Evolutionary conservation across 2,329 filamentous ascomycete species (phyloP), one percentile per base, ranked within the genome.

Genomic region (Lasiodiplodia citricola): DNA sequence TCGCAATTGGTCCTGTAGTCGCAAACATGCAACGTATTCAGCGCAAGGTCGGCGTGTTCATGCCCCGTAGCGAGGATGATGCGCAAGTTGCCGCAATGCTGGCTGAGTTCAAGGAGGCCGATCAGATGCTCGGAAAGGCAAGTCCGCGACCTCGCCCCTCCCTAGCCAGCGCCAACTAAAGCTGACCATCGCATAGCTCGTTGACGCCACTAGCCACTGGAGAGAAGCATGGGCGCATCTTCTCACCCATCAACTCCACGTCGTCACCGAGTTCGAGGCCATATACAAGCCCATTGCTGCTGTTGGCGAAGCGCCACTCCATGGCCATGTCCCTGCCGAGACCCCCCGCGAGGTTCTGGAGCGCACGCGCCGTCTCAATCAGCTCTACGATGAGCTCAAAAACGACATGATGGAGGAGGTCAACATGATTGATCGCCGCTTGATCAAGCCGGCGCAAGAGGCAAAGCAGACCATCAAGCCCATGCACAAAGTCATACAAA

Each of bases 401-500:
- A 85, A 82, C 16, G 93, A 96, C 73, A 82, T 96, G 74, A 78
- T 88, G 67, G 88, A 90, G 70, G 93, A 96, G 75, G 84, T 96
- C 68, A 84, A 82, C 68, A 85, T 88, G 73, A 91, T 96, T 71
- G 91, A 95, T 72, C 81, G 83, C 11, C 87, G 88, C 72, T 86
- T 96, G 71, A 87, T 94, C 66, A 85, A 85, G 69, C 92, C 92
- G 0, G 91, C 90, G 4, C 87, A 87, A 68, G 87, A 91, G 65
- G 91, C 91, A 8, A 91, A 88, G 74, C 88, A 90, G 65, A 87
- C 83, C 66, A 84, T 95, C 70, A 87, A 90, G 72, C 89, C 91
- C 2, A 85, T 96, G 77, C 90, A 91, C 75, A 96, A 94, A 81
- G 90, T 90, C 1, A 92, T 96, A 75, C 96, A 95, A 81, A 94